Percentiles rank a stretch among this genome's conserved stretches.
phyloP scores from a whole-genome alignment of 164 flowering plant species.

The Chimonanthus praecox region DNA sequence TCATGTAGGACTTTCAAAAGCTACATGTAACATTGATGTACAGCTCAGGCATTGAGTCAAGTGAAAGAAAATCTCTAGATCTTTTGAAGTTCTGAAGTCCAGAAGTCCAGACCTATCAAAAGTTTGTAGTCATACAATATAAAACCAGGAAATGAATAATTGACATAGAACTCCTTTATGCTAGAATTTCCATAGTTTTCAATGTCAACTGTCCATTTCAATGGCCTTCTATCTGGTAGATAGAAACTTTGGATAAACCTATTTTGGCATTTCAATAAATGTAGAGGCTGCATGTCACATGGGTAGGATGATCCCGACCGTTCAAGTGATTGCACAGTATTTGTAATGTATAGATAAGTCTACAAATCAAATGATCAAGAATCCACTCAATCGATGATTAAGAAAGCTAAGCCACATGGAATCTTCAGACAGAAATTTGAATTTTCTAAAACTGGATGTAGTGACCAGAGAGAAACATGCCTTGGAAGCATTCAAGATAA shows the following conservation, averaged over 20 bases:
- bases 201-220: not conserved
- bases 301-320: not conserved
- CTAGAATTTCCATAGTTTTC: not conserved
- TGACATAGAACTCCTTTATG: not conserved
- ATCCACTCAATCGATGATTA: not conserved
- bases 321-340: not conserved
- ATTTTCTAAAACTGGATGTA: not conserved
- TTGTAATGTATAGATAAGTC: not conserved
- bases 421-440: not conserved
- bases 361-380: not conserved
- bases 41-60: too few species aligned
- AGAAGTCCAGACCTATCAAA: not conserved
- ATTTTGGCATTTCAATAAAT: too few species aligned
- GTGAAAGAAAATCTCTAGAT: not conserved
- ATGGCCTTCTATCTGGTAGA: not conserved
- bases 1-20: not conserved
- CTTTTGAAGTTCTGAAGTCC: too few species aligned
- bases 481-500: constrained; percentile 72
- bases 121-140: not conserved
- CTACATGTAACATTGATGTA: not conserved
- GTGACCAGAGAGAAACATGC: constrained; percentile 17
- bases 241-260: too few species aligned
- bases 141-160: not conserved
- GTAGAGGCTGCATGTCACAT: not conserved
- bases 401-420: not conserved